Evolutionary conservation across 2,329 filamentous ascomycete species (phyloP), one percentile per base, ranked within the genome.

Genomic region (Rugonectria rugulosa): DNA sequence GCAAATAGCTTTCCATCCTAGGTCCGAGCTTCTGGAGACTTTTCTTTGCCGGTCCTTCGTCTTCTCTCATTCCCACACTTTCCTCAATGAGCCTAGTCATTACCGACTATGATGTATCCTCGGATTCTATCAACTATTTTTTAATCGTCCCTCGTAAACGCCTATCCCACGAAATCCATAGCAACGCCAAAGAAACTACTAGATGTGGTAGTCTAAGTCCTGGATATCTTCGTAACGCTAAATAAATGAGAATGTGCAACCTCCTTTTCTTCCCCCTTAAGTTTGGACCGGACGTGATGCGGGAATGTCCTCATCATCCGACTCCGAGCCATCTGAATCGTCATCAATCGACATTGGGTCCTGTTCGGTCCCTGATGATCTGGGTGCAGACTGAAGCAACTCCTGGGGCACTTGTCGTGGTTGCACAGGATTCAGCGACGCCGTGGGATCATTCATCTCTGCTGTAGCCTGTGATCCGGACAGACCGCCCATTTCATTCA

Each of bases 391-490:
- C 20, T 41, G 32, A 19, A n/a, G 3, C 29, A 24, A 14, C 15
- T 47, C 48, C 29, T 59, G 41, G 6, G 51, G 56, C 14, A 51
- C 41, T 41, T 54, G 45, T 26, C 60, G 62, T 21, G 65, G 62
- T 27, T 64, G 65, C 3, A 64, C 54, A 15, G 69, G 52, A 17
- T 62, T 61, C 6, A 65, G 44, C 10, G 56, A 53, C 11, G 64
- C 44, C 3, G 73, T 77, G 4, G 76, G 75, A 55, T 78, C 75
- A 20, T 67, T 65, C 12, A 61, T 66, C 45, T 74, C 73, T 6
- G 72, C 73, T 2, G 74, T 74, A 11, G 71, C 75, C 14, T 70
- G 61, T 2, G 74, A 69, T 1, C 68, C 74, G 5, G 62, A 59
- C 5, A 77, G 57, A 0, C 77, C 73, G 11, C 72, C 70, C 61